phyloP scores from a whole-genome alignment of 208 protist species.

The Acanthamoeba triangularis region DNA sequence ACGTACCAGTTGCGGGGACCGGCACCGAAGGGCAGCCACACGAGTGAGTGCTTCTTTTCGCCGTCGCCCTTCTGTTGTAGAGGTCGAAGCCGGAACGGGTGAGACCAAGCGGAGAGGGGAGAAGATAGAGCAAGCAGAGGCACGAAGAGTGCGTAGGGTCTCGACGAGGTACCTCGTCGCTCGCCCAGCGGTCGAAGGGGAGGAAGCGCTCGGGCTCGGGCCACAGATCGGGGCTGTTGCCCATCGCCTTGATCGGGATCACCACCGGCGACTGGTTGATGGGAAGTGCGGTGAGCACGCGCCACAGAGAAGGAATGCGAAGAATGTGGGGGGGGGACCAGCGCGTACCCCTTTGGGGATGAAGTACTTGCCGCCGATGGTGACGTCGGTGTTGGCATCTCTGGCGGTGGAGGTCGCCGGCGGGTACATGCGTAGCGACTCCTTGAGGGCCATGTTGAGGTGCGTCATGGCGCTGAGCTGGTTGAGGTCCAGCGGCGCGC shows the following conservation, averaged over 20 bases:
- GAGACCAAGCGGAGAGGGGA: not conserved
- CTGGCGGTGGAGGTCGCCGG: not conserved
- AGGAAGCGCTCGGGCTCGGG: slow-evolving; percentile 27
- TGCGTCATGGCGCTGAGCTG: slow-evolving; percentile 28
- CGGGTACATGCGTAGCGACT: slow-evolving; percentile 46
- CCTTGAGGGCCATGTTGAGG: slow-evolving; percentile 58
- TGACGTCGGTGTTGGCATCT: not conserved
- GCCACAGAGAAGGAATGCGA: not conserved
- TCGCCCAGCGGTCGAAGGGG: slow-evolving; percentile 42
- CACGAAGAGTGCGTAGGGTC: not conserved
- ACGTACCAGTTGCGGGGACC: slow-evolving; percentile 58
- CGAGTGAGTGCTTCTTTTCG: slow-evolving; percentile 33
- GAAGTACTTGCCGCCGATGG: slow-evolving; percentile 36
- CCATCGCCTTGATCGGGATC: not conserved
- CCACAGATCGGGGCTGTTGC: not conserved
- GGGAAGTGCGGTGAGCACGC: not conserved
- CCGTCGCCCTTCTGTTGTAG: not conserved
- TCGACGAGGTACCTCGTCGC: not conserved
- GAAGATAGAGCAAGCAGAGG: not conserved
- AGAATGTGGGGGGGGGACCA: too few species aligned
- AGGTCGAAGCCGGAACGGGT: too few species aligned
- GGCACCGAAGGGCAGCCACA: slow-evolving; percentile 49
- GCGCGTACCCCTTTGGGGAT: slow-evolving; percentile 47
- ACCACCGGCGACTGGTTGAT: not conserved
- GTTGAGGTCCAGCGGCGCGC: slow-evolving; percentile 1